A percentile compares a stretch with the other conserved stretches of the same genome.
phyloP scores from a whole-genome alignment of 2,329 filamentous ascomycete genomes.

The Magnaporthiopsis incrustans region DNA sequence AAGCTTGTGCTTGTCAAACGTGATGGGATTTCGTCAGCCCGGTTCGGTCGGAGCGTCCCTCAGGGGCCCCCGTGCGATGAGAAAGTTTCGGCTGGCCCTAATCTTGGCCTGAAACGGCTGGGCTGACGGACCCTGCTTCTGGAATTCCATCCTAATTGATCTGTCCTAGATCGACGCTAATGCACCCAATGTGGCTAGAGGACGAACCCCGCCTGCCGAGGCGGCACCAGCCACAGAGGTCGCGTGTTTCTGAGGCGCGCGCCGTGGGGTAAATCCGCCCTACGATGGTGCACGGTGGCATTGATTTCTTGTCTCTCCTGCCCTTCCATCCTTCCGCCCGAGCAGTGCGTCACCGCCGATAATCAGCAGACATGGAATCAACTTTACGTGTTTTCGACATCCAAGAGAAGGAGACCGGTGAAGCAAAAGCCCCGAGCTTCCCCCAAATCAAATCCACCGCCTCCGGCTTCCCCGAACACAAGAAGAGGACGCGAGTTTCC shows the following conservation, averaged over 20 bases:
- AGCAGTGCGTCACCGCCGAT: too few species aligned
- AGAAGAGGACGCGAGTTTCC: constrained; percentile 64
- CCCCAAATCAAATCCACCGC: constrained; percentile 48
- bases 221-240: constrained; percentile 10
- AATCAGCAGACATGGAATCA: constrained; percentile 21
- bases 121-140: constrained; percentile 2
- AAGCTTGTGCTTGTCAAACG: constrained; percentile 1
- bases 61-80: background rate
- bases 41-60: background rate
- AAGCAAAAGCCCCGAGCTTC: constrained; percentile 54
- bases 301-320: background rate
- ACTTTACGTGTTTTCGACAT: constrained; percentile 65
- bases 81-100: background rate
- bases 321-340: too few species aligned
- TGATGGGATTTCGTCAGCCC: background rate
- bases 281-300: too few species aligned
- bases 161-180: constrained; percentile 7
- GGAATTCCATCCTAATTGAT: constrained; percentile 2
- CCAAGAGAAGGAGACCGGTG: constrained; percentile 59
- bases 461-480: constrained; percentile 83
- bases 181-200: constrained; percentile 5
- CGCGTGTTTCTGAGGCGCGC: constrained; percentile 6
- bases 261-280: background rate
- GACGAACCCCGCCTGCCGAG: background rate
- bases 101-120: constrained; percentile 1